Conservation (phyloP, 2,329 filamentous ascomycete genomes). For the Monosporascus sp. region DNA sequence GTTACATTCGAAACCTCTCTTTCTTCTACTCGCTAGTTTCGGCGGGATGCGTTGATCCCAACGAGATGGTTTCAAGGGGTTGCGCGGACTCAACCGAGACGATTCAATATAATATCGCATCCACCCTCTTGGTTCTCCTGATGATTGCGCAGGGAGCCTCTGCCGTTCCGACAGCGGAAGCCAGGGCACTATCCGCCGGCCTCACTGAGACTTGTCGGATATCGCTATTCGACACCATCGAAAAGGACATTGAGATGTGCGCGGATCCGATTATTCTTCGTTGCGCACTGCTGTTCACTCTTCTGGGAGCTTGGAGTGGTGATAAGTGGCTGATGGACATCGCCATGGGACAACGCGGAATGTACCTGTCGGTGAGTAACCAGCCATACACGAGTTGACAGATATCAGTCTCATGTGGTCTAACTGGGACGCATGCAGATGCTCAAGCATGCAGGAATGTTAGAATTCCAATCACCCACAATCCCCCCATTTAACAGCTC, state of each 20-base stretch:
- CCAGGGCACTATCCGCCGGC: constrained; percentile 59
- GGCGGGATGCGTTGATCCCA: constrained; percentile 57
- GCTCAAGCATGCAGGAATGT: constrained; percentile 63
- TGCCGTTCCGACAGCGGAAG: constrained; percentile 59
- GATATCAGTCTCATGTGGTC: neutral
- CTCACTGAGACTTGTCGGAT: constrained; percentile 68
- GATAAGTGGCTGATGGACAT: constrained; percentile 78
- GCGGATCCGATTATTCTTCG: constrained; percentile 60
- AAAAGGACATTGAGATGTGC: constrained; percentile 65
- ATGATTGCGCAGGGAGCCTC: constrained; percentile 70
- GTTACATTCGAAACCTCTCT: constrained; percentile 60
- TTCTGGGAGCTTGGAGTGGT: constrained; percentile 66
- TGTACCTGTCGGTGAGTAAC: constrained; percentile 58
- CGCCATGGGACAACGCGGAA: constrained; percentile 66
- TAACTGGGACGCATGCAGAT: constrained; percentile 38
- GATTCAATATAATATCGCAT: constrained; percentile 60
- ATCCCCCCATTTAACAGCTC: constrained; percentile 38
- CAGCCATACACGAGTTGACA: neutral
- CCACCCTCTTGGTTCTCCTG: constrained; percentile 60
- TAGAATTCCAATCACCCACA: constrained; percentile 47
- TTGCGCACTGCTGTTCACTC: constrained; percentile 62
- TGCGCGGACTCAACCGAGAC: constrained; percentile 62
- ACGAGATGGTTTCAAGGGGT: constrained; percentile 54
- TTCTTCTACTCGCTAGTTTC: constrained; percentile 61
- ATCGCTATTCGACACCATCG: constrained; percentile 65